Base-by-base conservation (phyloP, 306 rosid genomes). In the Rubus parviflorus region DNA sequence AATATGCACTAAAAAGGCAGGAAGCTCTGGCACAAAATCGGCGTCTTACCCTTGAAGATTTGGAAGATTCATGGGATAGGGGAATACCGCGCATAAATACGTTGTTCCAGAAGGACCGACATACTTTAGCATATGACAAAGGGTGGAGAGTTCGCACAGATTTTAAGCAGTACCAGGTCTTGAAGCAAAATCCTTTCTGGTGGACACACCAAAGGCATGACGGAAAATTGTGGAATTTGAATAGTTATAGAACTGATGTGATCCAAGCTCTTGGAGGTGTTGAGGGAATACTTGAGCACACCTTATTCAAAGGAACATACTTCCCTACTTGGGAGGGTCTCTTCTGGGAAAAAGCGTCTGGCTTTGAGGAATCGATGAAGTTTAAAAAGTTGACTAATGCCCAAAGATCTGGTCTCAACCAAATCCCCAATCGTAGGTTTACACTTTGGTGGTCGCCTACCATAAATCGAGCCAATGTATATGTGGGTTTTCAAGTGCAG, bases 371-470 rank as follows among this genome's bases (percentile, higher is more conserved):
- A 86, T 92, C 97, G 9, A 95, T 92, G 98, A 92, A 95, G 90
- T 95, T 90, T 63, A 95, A 95, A 81, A 95, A 95, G 92, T 88
- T 95, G 81, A 95, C 98, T 4, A 95, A 95, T 87, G 97, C 98
- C 8, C 98, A 95, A 89, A 88, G 97, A 88, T 95, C 98, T 72
- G 98, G 97, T 87, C 96, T 95, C 51, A 95, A 95, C 85, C 99
- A 95, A 85, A 95, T 95, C 42, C 97, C 97, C 52, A 95, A 95
- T 70, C 97, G 97, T 85, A 95, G 99, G 74, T 95, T 95, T 77
- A 92, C 97, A 22, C 97, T 95, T 25, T 95, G 99, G 99, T 95
- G 99, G 99, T 95, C 99, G 14, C 99, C 99, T 56, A 95, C 99
- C 14, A 95, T 92, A 72, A 95, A 95, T 78, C 88, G 99, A 61